Evolutionary conservation across 805 yeast species (phyloP).

Genomic region (Ogataea ganodermae): DNA sequence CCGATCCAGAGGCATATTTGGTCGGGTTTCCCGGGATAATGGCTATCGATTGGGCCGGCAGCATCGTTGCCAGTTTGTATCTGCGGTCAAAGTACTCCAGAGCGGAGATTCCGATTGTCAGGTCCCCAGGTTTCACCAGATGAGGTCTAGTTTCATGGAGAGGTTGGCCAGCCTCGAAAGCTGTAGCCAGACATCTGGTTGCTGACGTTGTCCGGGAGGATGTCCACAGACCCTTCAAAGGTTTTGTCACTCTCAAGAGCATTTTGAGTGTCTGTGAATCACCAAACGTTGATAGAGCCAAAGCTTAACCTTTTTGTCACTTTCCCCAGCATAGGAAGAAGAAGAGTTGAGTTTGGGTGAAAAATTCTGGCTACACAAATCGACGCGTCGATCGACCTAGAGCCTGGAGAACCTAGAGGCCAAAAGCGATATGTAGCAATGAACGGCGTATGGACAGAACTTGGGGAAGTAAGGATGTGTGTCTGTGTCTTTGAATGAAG

Average conservation of each 20-base stretch:
- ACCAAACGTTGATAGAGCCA: not conserved
- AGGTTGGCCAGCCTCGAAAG: slow-evolving; percentile 72
- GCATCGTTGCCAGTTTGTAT: slow-evolving; percentile 49
- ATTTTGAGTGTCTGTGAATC: not conserved
- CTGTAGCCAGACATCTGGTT: slow-evolving; percentile 8
- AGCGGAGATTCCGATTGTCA: slow-evolving; percentile 88
- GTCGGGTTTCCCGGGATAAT: slow-evolving; percentile 71
- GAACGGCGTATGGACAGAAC: too few relatives aligned
- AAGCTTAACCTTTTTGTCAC: not conserved
- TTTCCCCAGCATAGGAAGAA: not conserved
- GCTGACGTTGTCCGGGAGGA: not conserved
- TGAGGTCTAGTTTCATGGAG: slow-evolving; percentile 82
- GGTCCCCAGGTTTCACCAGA: slow-evolving; percentile 68
- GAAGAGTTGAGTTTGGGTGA: not conserved
- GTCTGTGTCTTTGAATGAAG: too few relatives aligned
- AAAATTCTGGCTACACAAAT: not conserved
- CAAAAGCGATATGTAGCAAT: too few relatives aligned
- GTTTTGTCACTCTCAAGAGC: not conserved
- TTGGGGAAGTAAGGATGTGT: too few relatives aligned
- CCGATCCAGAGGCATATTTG: slow-evolving; percentile 86
- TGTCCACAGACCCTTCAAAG: not conserved
- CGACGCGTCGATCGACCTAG: slow-evolving; percentile 6
- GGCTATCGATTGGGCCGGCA: slow-evolving; percentile 69
- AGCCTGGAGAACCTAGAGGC: too few relatives aligned
- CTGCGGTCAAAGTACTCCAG: slow-evolving; percentile 79